phyloP scores from a whole-genome alignment of 352 stramenopile genomes.

The Aphanomyces astaci region DNA sequence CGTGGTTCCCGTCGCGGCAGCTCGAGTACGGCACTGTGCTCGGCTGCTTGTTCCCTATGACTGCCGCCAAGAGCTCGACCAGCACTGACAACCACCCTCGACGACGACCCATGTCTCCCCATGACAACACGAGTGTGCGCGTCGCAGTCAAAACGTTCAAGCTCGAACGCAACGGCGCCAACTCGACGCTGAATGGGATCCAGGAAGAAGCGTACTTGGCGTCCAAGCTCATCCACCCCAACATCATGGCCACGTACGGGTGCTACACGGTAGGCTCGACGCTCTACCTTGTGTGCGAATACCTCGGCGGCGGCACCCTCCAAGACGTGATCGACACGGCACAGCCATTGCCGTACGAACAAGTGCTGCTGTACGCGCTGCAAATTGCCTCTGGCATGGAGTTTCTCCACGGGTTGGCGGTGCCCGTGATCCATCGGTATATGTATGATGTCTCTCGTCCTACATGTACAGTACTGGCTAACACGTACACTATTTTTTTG shows the following conservation, averaged over 20 bases:
- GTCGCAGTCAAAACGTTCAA: conserved; percentile 74
- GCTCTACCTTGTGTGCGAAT: conserved; percentile 78
- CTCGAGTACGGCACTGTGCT: conserved; percentile 36
- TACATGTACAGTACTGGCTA: no score
- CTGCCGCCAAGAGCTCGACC: no score
- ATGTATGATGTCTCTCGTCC: no score
- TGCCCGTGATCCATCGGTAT: conserved; percentile 69
- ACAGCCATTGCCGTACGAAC: conserved; percentile 46
- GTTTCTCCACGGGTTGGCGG: conserved; percentile 59
- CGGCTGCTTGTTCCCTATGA: conserved; percentile 32
- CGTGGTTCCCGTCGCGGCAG: conserved; percentile 37
- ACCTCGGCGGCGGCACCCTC: conserved; percentile 68
- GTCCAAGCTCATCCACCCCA: conserved; percentile 66
- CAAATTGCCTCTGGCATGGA: conserved; percentile 79
- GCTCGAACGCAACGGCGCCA: conserved; percentile 30
- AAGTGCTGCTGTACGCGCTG: conserved; percentile 57
- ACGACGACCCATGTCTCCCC: background rate
- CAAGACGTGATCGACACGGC: conserved; percentile 60
- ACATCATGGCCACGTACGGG: conserved; percentile 78
- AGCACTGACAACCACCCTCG: no score
- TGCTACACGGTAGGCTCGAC: conserved; percentile 74
- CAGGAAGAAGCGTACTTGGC: conserved; percentile 77
- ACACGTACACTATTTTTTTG: no score
- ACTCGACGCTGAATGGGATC: conserved; percentile 66
- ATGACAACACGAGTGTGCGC: conserved; percentile 28